Percentiles rank a stretch among this genome's conserved stretches.
phyloP scores from a whole-genome alignment of 768 basidiomycete genomes.

The Rhizopogon sp. region DNA sequence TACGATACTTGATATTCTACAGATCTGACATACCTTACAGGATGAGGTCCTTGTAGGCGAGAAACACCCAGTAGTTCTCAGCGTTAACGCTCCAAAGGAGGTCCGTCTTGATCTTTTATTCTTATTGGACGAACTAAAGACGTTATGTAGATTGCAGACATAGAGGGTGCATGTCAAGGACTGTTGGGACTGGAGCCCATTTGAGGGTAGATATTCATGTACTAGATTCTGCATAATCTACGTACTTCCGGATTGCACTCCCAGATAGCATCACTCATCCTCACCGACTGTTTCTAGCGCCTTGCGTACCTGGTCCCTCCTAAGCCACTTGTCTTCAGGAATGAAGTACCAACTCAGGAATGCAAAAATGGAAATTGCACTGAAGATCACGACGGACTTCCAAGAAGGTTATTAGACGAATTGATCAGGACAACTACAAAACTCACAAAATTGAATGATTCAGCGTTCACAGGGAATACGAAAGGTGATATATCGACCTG shows the following conservation, averaged over 20 bases:
- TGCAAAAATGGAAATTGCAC: constrained; percentile 72
- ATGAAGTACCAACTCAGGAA: constrained; percentile 74
- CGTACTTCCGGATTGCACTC: not conserved
- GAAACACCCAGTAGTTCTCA: constrained; percentile 57
- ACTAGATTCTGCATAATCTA: not conserved
- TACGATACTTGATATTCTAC: not conserved
- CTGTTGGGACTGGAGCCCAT: constrained; percentile 55
- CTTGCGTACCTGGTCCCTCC: constrained; percentile 52
- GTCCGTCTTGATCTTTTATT: constrained; percentile 28
- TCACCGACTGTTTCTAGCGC: constrained; percentile 32
- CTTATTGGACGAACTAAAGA: constrained; percentile 1
- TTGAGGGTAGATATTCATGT: not conserved
- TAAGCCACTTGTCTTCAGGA: constrained; percentile 78
- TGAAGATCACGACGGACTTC: constrained; percentile 77
- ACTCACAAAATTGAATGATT: constrained; percentile 84
- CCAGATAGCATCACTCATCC: not conserved
- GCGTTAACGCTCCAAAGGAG: constrained; percentile 79
- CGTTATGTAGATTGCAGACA: constrained; percentile 52
- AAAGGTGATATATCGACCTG: constrained; percentile 86
- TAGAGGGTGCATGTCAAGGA: constrained; percentile 79
- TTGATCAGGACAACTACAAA: not conserved
- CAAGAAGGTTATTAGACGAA: constrained; percentile 9
- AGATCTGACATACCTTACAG: constrained; percentile 20
- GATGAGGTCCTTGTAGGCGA: constrained; percentile 73
- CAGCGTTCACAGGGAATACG: constrained; percentile 72